Base-by-base conservation (phyloP, 257 asterid species). In the Lavandula angustifolia region DNA sequence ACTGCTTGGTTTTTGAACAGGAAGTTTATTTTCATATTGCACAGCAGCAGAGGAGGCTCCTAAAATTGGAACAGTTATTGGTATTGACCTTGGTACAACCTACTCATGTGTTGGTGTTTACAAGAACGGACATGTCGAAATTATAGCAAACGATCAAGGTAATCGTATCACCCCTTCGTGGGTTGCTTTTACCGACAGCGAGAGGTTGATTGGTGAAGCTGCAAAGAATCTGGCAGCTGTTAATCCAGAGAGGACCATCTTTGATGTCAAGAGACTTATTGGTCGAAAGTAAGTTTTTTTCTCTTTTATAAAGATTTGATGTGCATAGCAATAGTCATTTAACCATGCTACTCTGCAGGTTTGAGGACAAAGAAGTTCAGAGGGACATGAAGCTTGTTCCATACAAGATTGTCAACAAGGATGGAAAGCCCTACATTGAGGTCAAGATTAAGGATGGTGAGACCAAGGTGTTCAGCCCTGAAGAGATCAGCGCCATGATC, bases 101-200 rank as follows among this genome's bases (percentile, higher is more conserved):
- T 92, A 92, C 69, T 92, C 98, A 0, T 88, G 98, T 78, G 98
- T 92, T 66, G 98, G 98, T 55, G 98, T 92, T 67, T 89, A 92
- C 81, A 92, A 92, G 64, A 89, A 87, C 75, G 98, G 96, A 16
- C 95, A 92, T 37, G 98, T 92, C 5, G 96, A 92, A 64, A 92
- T 92, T 66, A 87, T 92, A 52, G 98, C 96, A 3, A 92, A 92
- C 38, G 98, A 92, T 76, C 98, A 92, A 74, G 98, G 98, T 69
- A 89, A 92, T 66, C 90, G 95, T 4, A 86, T 87, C 63, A 92
- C 96, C 64, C 98, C 98, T 60, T 92, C 96, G 31, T 89, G 98
- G 98, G 98, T 92, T 27, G 98, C 77, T 3, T 92, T 92, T 78
- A 92, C 96, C 1, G 96, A 92, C 9, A 44, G 69, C 4, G 98